phyloP scores from a whole-genome alignment of 2,329 filamentous ascomycete genomes.

The Dissoconium aciculare region DNA sequence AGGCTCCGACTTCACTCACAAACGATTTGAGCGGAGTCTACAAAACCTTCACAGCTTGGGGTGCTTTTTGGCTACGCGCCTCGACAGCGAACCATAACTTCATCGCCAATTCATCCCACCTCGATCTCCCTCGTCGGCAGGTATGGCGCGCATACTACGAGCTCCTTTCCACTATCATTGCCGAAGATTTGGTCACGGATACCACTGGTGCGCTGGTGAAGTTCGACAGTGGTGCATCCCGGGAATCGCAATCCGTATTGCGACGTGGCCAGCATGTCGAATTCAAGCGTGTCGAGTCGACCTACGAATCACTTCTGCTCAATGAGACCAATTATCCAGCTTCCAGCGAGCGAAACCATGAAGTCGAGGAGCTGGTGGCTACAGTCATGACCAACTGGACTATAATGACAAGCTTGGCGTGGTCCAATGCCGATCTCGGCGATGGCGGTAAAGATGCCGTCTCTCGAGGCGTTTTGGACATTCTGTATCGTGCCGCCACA shows the following conservation, averaged over 20 bases:
- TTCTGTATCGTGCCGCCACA: conserved; percentile 75
- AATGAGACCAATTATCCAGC: conserved; percentile 70
- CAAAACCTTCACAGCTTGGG: conserved; percentile 45
- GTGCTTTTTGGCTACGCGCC: conserved; percentile 44
- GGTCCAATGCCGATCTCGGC: conserved; percentile 68
- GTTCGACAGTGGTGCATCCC: conserved; percentile 18
- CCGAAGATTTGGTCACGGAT: conserved; percentile 45
- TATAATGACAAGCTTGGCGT: conserved; percentile 61
- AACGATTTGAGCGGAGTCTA: conserved; percentile 14
- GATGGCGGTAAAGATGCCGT: conserved; percentile 63
- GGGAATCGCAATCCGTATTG: conserved; percentile 14
- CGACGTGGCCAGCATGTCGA: conserved; percentile 49
- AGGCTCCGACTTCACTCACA: conserved; percentile 11
- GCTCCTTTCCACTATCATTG: conserved; percentile 61
- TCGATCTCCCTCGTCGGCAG: conserved; percentile 35
- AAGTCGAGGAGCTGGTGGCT: conserved; percentile 70
- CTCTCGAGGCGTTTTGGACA: conserved; percentile 62
- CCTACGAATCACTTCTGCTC: conserved; percentile 67
- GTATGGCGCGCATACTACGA: conserved; percentile 81
- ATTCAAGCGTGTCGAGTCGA: conserved; percentile 60
- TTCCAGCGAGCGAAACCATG: conserved; percentile 60
- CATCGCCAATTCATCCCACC: conserved; percentile 10
- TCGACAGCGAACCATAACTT: conserved; percentile 3
- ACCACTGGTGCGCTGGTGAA: conserved; percentile 20
- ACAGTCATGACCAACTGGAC: conserved; percentile 75